These are phyloP conservation scores for Marasmius oreades DNA, from an alignment of 1,284 basidiomycete species.

Conservation along the genomic window DNA sequence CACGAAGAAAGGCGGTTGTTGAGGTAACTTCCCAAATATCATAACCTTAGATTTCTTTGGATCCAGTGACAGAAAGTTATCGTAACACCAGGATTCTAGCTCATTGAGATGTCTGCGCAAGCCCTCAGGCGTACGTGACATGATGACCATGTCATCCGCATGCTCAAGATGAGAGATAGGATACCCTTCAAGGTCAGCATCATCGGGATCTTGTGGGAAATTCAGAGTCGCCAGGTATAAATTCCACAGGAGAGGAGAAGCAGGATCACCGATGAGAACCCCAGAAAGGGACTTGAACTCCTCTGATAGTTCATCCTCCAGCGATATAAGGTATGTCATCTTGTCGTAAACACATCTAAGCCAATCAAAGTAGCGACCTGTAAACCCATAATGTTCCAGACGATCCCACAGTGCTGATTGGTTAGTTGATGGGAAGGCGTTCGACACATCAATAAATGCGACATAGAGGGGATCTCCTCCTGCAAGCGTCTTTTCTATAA, in stretches of 20 bases:
- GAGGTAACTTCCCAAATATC: slow-evolving; percentile 15
- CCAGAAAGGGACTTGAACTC: slow-evolving; percentile 15
- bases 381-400: no score
- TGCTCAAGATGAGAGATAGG: no score
- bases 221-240: slow-evolving; percentile 25
- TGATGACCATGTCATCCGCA: no score
- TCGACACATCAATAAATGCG: slow-evolving; percentile 14
- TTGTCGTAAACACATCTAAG: background rate
- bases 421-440: no score
- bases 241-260: slow-evolving; percentile 30
- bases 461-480: slow-evolving; percentile 9
- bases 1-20: background rate
- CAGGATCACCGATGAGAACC: slow-evolving; percentile 28
- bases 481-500: slow-evolving; percentile 10
- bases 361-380: slow-evolving; percentile 7
- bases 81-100: slow-evolving; percentile 18
- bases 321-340: background rate
- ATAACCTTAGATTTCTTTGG: slow-evolving; percentile 20
- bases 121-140: slow-evolving; percentile 20
- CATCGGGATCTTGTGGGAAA: slow-evolving; percentile 25
- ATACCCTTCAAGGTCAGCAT: no score
- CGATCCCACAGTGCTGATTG: no score
- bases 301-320: background rate
- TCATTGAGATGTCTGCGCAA: slow-evolving; percentile 24
- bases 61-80: slow-evolving; percentile 25